Base-by-base conservation (phyloP, 2,329 filamentous ascomycete genomes). In the Talaromyces piceae region DNA sequence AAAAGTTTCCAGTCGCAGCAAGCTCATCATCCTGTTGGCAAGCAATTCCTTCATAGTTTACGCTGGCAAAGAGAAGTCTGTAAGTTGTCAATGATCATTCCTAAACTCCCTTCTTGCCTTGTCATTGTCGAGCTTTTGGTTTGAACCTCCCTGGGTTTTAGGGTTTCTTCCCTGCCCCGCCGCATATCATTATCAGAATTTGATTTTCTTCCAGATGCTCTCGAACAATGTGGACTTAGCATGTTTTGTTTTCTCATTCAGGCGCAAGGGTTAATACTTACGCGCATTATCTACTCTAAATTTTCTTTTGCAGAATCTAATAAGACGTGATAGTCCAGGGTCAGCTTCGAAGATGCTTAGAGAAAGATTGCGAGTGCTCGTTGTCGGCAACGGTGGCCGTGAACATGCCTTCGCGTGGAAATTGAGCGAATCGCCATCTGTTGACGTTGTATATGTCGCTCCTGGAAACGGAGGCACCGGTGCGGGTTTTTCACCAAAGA, bases 381-480 rank as follows among this genome's bases (percentile, higher is more conserved):
- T 97, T 57, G 83, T 97, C 58, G 91, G 93, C 63, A 95, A 91
- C 66, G 93, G 93, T 59, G 93, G 91, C 61, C 84, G 93, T 62
- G 93, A 98, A 73, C 90, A 97, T 72, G 88, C 91, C 44, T 80
- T 96, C 56, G 90, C 91, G 39, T 97, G 91, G 91, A 96, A 94
- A 73, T 77, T 97, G 56, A 82, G 84, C 64, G 86, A 95, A 68
- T 95, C 90, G 13, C 77, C 84, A 39, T 78, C 79, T 43, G 88
- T 95, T 55, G 82, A 88, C 62, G 79, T 83, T 60, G 91, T 97
- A 52, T 75, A 71, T 57, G 76, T 81, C 52, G 78, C 78, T 51
- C 80, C 80, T 54, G 91, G 91, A 56, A 97, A 97, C 70, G 91
- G 91, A 59, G 93, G 93, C 53, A 95, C 90, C 25, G 83, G 82